phyloP scores from a whole-genome alignment of 116 monocot species.

The Dioscorea cayenensis region DNA sequence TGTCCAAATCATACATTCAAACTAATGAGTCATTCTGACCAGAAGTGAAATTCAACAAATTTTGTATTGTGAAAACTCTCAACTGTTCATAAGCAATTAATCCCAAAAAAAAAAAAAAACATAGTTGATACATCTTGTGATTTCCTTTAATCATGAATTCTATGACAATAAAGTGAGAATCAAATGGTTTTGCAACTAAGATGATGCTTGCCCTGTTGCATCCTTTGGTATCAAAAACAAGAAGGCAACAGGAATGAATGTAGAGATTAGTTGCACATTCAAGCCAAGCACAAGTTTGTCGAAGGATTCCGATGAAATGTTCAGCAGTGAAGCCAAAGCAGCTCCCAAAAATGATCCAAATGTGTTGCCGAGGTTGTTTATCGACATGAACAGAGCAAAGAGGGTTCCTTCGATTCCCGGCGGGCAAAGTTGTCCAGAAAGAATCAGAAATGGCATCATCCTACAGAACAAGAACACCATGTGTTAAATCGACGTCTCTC shows the following conservation, averaged over 20 bases:
- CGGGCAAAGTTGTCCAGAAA: conserved; percentile 78
- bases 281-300: conserved; percentile 55
- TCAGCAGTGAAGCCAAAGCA: conserved; percentile 52
- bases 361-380: conserved; percentile 67
- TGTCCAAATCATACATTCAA: no score
- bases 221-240: conserved; percentile 77
- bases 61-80: no score
- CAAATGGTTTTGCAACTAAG: conserved; percentile 1
- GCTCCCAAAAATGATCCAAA: conserved; percentile 67
- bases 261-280: conserved; percentile 35
- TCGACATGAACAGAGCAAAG: conserved; percentile 89
- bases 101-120: no score
- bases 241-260: conserved; percentile 54
- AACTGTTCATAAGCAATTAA: no score
- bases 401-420: conserved; percentile 92
- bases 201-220: conserved; percentile 38
- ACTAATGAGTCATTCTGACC: no score
- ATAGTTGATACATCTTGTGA: background rate
- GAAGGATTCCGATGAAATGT: conserved; percentile 53
- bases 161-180: background rate
- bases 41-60: no score
- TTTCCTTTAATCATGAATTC: background rate
- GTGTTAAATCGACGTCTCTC: background rate
- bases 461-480: conserved; percentile 21
- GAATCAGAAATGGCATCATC: conserved; percentile 83